A percentile compares a stretch with the other conserved stretches of the same genome.
phyloP scores from a whole-genome alignment of 495 filamentous ascomycete genomes.

The Pyrenopolyporus hunteri region DNA sequence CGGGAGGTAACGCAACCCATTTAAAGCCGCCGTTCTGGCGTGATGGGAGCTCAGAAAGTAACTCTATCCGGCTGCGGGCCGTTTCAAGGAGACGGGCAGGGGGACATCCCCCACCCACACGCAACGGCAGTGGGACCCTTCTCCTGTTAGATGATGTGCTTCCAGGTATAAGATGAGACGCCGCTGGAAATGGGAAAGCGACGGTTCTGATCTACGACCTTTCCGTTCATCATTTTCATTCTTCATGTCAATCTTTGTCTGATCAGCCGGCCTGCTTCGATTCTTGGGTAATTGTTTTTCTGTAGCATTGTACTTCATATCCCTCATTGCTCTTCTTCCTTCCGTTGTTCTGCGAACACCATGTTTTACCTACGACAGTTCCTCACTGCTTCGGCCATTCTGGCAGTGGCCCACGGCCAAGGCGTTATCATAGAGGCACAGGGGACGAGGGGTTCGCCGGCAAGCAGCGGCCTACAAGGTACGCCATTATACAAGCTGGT shows the following conservation, averaged over 20 bases:
- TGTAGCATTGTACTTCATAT: neutral
- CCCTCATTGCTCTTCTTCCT: neutral
- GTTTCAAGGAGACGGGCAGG: constrained; percentile 1
- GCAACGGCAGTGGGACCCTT: constrained; percentile 10
- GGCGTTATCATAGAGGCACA: constrained; percentile 51
- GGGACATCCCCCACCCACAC: neutral
- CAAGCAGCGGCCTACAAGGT: constrained; percentile 49
- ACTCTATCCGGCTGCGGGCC: neutral
- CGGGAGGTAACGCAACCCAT: neutral
- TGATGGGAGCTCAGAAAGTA: neutral
- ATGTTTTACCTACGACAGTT: constrained; percentile 43
- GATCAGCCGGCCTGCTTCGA: constrained; percentile 35
- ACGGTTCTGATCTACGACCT: constrained; percentile 16
- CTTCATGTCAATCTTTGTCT: constrained; percentile 1
- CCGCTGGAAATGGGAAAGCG: neutral
- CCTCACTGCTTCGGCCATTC: constrained; percentile 41
- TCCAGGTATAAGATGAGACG: constrained; percentile 20
- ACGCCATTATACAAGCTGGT: neutral
- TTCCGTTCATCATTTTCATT: constrained; percentile 4
- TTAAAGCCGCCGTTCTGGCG: neutral
- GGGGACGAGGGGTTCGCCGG: constrained; percentile 43
- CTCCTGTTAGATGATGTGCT: constrained; percentile 10
- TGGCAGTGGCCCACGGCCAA: constrained; percentile 48
- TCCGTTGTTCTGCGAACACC: constrained; percentile 24
- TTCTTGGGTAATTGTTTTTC: constrained; percentile 27